A percentile compares a stretch with the other conserved stretches of the same genome.
Conservation (phyloP, 108 stramenopile genomes). For the Cyclostephanos invisitatus region DNA sequence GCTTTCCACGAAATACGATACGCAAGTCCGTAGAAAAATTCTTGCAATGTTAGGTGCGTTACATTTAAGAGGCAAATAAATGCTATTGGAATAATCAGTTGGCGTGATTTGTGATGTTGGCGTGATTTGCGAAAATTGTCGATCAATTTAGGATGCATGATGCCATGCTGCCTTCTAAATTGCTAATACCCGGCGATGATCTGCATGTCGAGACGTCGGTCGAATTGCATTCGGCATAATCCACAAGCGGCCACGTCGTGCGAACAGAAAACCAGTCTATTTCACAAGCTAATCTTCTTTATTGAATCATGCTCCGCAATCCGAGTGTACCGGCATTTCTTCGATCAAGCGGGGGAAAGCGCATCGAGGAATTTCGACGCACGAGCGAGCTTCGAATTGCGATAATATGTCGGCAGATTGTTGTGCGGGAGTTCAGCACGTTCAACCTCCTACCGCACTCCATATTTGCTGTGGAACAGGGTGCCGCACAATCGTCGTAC, state of each 20-base stretch:
- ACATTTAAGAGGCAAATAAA: not conserved
- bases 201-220: conserved; percentile 19
- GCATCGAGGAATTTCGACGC: not conserved
- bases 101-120: not conserved
- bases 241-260: not conserved
- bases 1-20: not conserved
- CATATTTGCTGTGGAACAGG: too few species aligned
- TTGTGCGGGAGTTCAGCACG: not conserved
- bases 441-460: not conserved
- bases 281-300: conserved; percentile 14
- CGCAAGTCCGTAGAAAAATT: not conserved
- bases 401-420: not conserved
- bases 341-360: not conserved
- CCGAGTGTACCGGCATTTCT: not conserved
- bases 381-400: not conserved
- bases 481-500: too few species aligned
- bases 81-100: not conserved
- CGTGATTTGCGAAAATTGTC: not conserved
- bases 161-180: conserved; percentile 29
- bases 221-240: not conserved
- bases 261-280: not conserved
- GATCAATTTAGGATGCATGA: conserved; percentile 3
- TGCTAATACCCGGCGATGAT: conserved; percentile 13
- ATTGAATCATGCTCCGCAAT: conserved; percentile 31
- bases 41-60: not conserved